Percentiles rank a stretch among this genome's conserved stretches.
Conservation (phyloP, 2,329 filamentous ascomycete species). For the Tetracladium maxilliforme region DNA sequence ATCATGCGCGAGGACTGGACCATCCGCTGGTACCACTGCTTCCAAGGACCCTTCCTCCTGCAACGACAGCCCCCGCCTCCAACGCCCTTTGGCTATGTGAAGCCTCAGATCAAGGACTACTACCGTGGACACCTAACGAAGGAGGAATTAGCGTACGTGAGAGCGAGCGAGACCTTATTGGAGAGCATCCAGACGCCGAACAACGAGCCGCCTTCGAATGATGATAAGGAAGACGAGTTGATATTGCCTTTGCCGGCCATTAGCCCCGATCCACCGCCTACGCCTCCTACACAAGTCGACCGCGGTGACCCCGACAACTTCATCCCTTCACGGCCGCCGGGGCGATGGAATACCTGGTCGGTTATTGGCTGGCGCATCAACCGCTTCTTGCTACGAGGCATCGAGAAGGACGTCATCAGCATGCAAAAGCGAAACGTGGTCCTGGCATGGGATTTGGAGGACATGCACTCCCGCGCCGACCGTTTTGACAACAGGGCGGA, state of each 20-base stretch:
- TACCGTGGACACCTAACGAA: conserved; percentile 22
- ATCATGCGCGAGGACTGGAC: conserved; percentile 26
- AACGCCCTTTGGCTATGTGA: conserved; percentile 17
- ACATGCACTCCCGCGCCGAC: conserved; percentile 37
- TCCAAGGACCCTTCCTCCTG: conserved; percentile 24
- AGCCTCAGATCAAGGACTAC: conserved; percentile 19
- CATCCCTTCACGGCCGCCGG: conserved; percentile 17
- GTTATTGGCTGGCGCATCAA: conserved; percentile 25
- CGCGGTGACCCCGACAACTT: conserved; percentile 16
- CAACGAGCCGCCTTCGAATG: too few relatives aligned
- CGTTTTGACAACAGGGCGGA: conserved; percentile 50
- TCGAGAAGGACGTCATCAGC: conserved; percentile 24
- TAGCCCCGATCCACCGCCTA: too few relatives aligned
- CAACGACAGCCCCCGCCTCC: conserved; percentile 17
- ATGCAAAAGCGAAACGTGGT: conserved; percentile 23
- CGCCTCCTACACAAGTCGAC: too few relatives aligned
- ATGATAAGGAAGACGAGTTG: too few relatives aligned
- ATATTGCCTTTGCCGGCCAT: too few relatives aligned
- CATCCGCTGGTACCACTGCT: conserved; percentile 23
- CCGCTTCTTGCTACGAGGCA: conserved; percentile 28
- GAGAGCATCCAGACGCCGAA: too few relatives aligned
- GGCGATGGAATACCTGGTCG: conserved; percentile 22
- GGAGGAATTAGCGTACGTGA: conserved; percentile 16
- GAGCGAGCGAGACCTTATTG: too few relatives aligned
- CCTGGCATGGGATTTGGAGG: conserved; percentile 34